Base-by-base conservation (phyloP, 2,329 filamentous ascomycete genomes). In the Scolecobasidium constrictum region DNA sequence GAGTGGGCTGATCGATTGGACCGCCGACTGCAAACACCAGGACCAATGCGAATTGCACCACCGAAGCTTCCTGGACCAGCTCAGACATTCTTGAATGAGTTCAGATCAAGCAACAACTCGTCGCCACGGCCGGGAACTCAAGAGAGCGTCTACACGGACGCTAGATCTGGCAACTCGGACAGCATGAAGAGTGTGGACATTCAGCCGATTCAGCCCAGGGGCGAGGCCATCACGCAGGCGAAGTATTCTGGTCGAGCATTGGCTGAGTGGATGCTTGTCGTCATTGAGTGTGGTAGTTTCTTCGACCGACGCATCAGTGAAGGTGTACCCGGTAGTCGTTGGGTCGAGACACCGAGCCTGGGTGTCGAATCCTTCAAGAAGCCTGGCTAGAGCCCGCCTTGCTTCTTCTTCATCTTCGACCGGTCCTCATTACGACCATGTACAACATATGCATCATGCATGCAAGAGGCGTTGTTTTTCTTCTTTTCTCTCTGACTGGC, bases 201-300 rank as follows among this genome's bases (percentile, higher is more conserved):
- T 3, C 13, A 13, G 18, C 16, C 28, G 12, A 15, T 35, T 35
- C 19, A 44, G 22, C 45, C 52, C 26, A 52, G 52, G 6, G 26
- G 38, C 13, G 43, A 41, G 17, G 39, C 46, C 20, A 45, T 43
- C 39, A 42, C 41, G 46, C 44, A 40, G 2, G 44, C 42, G 47
- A 71, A 70, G 46, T 81, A 90, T 57, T 68, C 75, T 3, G 85
- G 85, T 2, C 72, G 83, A 16, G 80, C 85, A 1, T 67, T 92
- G 35, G 83, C 83, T 0, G 85, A 92, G 59, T 92, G 85, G 85
- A 69, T 72, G 16, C 65, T 84, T 15, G 74, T 90, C 16, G 77
- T 87, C 13, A 74, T 75, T 44, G 85, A 92, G 57, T 86, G 79
- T 64, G 86, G 88, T 61, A 84, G 78, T 54, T 92, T 90, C 59